Percentiles rank a stretch among this genome's conserved stretches.
phyloP scores from a whole-genome alignment of 2,329 filamentous ascomycete genomes.

The Trichoderma cornu-damae region DNA sequence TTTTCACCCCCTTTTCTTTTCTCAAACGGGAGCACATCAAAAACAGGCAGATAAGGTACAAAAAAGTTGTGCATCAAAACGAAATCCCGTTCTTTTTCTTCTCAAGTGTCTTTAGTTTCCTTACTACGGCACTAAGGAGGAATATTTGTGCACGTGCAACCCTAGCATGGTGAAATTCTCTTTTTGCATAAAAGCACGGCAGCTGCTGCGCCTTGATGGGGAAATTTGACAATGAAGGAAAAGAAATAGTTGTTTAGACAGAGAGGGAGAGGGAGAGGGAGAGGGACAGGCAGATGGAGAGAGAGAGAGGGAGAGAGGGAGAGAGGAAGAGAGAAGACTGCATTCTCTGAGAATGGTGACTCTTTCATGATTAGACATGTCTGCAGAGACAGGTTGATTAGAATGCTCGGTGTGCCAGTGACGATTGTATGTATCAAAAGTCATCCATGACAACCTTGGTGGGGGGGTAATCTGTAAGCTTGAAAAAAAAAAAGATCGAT shows the following conservation, averaged over 20 bases:
- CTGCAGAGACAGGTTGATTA: background rate
- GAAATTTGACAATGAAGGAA: constrained; percentile 1
- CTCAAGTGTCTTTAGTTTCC: background rate
- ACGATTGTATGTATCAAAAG: background rate
- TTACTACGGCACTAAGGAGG: background rate
- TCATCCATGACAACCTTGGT: constrained; percentile 12
- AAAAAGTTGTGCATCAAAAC: background rate
- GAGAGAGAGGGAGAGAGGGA: no score
- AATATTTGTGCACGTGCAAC: background rate
- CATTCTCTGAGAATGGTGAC: background rate
- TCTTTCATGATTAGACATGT: background rate
- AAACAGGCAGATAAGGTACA: background rate
- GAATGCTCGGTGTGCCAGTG: constrained; percentile 13
- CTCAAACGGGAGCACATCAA: no score
- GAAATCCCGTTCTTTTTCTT: no score
- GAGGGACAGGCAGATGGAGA: no score
- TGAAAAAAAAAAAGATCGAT: background rate
- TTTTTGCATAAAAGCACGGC: background rate
- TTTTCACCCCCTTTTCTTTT: no score
- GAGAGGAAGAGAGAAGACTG: background rate
- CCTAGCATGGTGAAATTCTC: background rate
- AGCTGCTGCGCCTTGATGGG: constrained; percentile 2
- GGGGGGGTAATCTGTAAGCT: background rate
- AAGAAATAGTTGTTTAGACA: background rate
- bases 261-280: no score